phyloP scores from a whole-genome alignment of 768 basidiomycete genomes.

The Boletus bicolor region DNA sequence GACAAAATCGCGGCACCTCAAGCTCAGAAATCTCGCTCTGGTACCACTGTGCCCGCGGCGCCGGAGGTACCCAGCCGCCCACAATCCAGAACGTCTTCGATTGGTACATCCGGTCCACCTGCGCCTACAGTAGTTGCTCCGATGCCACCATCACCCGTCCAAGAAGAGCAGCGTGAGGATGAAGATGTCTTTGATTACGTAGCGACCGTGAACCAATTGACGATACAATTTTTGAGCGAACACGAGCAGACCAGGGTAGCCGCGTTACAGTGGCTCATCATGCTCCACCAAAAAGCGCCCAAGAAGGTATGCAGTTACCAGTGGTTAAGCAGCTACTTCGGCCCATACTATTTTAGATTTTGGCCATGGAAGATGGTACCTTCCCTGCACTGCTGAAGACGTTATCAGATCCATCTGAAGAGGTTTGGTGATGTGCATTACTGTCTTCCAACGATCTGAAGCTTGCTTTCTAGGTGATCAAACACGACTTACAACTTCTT shows the following conservation, averaged over 20 bases:
- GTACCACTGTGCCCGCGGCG: conserved; percentile 23
- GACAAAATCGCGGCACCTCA: conserved; percentile 42
- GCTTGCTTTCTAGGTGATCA: conserved; percentile 69
- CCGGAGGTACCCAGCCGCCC: conserved; percentile 50
- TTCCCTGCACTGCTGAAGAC: conserved; percentile 96
- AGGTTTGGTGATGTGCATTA: conserved; percentile 44
- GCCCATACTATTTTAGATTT: conserved; percentile 52
- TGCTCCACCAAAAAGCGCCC: conserved; percentile 97
- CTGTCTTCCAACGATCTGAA: background rate
- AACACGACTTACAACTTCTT: conserved; percentile 90
- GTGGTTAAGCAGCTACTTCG: background rate
- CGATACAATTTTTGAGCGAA: conserved; percentile 92
- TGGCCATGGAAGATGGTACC: conserved; percentile 95
- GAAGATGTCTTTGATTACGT: conserved; percentile 87
- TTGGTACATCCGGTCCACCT: conserved; percentile 36
- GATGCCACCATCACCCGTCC: conserved; percentile 26
- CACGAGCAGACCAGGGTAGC: conserved; percentile 96
- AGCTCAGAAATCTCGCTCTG: conserved; percentile 23
- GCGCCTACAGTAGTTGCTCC: conserved; percentile 32
- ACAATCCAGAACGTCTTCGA: conserved; percentile 58
- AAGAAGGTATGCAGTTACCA: conserved; percentile 61
- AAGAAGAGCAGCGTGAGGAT: conserved; percentile 47
- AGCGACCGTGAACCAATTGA: conserved; percentile 87
- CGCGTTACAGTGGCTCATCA: conserved; percentile 95
- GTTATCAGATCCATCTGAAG: conserved; percentile 93